Evolutionary conservation across 2,329 filamentous ascomycete genomes (phyloP), one percentile per base, ranked within the genome.

Genomic region (Pseudogymnoascus destructans): DNA sequence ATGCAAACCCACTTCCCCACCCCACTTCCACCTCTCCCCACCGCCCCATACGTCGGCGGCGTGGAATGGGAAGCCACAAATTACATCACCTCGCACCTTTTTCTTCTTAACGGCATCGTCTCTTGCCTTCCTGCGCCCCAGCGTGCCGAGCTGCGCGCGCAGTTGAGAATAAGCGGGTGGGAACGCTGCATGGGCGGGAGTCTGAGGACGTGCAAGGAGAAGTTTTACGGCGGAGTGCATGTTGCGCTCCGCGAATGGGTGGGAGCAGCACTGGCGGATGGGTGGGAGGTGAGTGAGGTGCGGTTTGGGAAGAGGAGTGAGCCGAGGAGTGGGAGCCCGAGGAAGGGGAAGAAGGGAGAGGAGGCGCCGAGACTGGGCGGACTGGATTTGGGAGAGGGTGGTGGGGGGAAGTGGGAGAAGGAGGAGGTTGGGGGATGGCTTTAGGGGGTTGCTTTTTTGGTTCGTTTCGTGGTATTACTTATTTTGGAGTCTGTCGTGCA

Each of bases 31-130:
- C 93, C 93, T 0, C 90, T 97, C 0, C 89, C 92, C 23, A 92
- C 93, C 13, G 92, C 92, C 4, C 92, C 92, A 0, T 97, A 97
- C 68, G 91, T 97, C 40, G 93, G 93, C 55, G 92, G 93, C 58
- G 93, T 97, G 8, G 93, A 98, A 72, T 97, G 93, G 93, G 93
- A 97, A 69, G 93, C 93, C 2, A 97, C 93, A 8, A 96, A 95
- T 71, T 97, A 97, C 70, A 78, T 97, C 9, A 89, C 92, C 15
- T 88, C 87, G 0, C 92, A 98, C 67, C 78, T 98, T 8, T 93
- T 97, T 67, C 82, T 98, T 9, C 74, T 97, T 66, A 98, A 97
- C 67, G 92, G 89, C 27, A 82, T 97, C 59, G 74, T 97, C 59
- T 89, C 92, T 0, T 92, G 86, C 60, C 79, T 93, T 0, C 85